Conservation (phyloP, 768 basidiomycete genomes). For the Mycena rosella region DNA sequence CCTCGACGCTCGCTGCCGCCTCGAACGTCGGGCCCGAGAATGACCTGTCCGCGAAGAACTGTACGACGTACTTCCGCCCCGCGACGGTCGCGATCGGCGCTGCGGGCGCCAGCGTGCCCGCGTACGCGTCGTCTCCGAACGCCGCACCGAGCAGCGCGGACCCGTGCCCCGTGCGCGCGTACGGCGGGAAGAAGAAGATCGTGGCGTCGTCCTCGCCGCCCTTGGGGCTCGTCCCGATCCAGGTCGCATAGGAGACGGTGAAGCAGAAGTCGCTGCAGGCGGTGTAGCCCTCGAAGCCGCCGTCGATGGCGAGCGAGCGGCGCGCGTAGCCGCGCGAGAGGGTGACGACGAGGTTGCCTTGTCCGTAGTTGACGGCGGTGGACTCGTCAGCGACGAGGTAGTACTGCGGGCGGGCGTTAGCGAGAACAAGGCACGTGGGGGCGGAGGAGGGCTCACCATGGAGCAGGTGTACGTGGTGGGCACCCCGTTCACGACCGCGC, state of each 20-base stretch:
- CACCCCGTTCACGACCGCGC: conserved; percentile 58
- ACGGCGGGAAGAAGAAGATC: conserved; percentile 57
- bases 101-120: conserved; percentile 54
- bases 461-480: conserved; percentile 65
- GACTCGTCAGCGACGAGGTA: conserved; percentile 57
- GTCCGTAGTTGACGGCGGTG: conserved; percentile 61
- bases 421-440: not conserved
- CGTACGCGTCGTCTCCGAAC: conserved; percentile 48
- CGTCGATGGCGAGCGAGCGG: conserved; percentile 53
- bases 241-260: conserved; percentile 50
- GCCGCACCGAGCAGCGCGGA: conserved; percentile 60
- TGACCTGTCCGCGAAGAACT: conserved; percentile 57
- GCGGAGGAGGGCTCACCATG: conserved; percentile 50
- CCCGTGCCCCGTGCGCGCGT: conserved; percentile 55
- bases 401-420: conserved; percentile 50
- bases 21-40: conserved; percentile 52
- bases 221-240: conserved; percentile 54
- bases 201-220: conserved; percentile 59
- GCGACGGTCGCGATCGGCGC: conserved; percentile 49
- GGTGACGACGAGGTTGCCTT: conserved; percentile 59
- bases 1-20: conserved; percentile 51
- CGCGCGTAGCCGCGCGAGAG: conserved; percentile 62
- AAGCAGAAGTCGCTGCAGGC: conserved; percentile 58
- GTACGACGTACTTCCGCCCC: conserved; percentile 54
- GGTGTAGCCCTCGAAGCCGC: conserved; percentile 58